Percentiles rank a stretch among this genome's conserved stretches.
These are phyloP conservation scores for Primulina huaijiensis DNA, from an alignment of 257 asterid species.

Conservation along the genomic window DNA sequence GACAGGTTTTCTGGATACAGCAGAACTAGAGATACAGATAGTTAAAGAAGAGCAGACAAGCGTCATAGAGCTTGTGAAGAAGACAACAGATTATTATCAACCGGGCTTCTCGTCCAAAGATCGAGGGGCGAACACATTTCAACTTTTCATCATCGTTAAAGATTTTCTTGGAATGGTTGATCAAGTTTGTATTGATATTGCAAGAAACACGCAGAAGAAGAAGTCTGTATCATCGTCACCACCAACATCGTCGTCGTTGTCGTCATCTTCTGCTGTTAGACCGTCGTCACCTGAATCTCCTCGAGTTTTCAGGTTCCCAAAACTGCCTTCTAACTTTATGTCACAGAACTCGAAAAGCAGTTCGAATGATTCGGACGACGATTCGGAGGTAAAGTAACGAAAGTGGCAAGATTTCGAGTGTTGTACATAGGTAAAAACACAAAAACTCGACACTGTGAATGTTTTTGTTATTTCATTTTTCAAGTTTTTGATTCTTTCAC, in stretches of 20 bases:
- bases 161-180: constrained; percentile 92
- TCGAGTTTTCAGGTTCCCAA: constrained; percentile 71
- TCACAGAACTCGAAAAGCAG: constrained; percentile 49
- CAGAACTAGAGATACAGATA: constrained; percentile 48
- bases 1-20: constrained; percentile 56
- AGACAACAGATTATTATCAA: constrained; percentile 74
- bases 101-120: constrained; percentile 58
- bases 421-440: constrained; percentile 31
- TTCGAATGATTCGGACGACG: constrained; percentile 47
- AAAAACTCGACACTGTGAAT: constrained; percentile 5
- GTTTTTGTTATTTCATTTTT: constrained; percentile 32
- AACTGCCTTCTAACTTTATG: constrained; percentile 70
- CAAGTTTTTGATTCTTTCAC: neutral
- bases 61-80: constrained; percentile 74
- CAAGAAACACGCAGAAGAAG: constrained; percentile 65
- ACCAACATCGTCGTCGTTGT: constrained; percentile 29
- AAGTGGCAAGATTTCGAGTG: constrained; percentile 17
- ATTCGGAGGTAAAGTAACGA: constrained; percentile 30
- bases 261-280: constrained; percentile 31
- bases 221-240: constrained; percentile 36
- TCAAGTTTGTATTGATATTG: constrained; percentile 70
- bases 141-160: constrained; percentile 55
- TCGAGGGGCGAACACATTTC: constrained; percentile 49
- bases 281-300: constrained; percentile 57
- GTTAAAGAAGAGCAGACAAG: constrained; percentile 53